Base-by-base conservation (phyloP, 2,329 filamentous ascomycete genomes). In the Dothistroma septosporum region DNA sequence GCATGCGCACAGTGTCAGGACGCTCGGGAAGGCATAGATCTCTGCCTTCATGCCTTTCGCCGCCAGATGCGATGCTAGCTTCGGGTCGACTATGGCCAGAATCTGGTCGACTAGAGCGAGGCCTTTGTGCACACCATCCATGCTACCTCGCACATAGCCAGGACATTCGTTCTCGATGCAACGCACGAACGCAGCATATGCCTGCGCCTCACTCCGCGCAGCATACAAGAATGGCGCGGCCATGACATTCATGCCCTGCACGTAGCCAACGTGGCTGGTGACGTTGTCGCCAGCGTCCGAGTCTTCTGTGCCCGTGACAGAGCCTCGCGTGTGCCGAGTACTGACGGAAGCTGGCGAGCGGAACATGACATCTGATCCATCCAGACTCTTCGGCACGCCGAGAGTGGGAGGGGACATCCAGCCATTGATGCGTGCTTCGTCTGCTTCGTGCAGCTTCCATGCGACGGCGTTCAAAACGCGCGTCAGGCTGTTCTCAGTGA, bases 221-320 rank as follows among this genome's bases (percentile, higher is more conserved):
- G 91, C 92, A 74, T 99, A 99, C 50, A 99, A 82, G 72, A 99
- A 97, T 0, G 94, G 94, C 0, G 94, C 94, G 10, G 92, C 93
- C 16, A 99, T 84, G 46, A 99, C 94, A 73, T 99, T 99, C 93
- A 99, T 97, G 67, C 94, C 94, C 76, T 99, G 94, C 2, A 99
- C 93, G 70, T 99, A 99, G 46, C 90, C 92, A 33, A 92, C 91
- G 11, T 90, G 84, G 68, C 91, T 88, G 33, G 79, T 65, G 31
- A 59, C 53, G 14, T 64, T 61, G 44, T 69, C 80, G 60, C 83
- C 83, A 7, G 80, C 79, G 64, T 88, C 85, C 66, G 87, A 83
- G 63, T 86, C 82, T 70, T 88, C 85, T 0, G 83, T 87, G 1
- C 84, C 87, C 22, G 72, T 71, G 58, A 87, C 76, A 1, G 72